A percentile compares a stretch with the other conserved stretches of the same genome.
phyloP scores from a whole-genome alignment of 306 rosid species.

The Acacia confusa region DNA sequence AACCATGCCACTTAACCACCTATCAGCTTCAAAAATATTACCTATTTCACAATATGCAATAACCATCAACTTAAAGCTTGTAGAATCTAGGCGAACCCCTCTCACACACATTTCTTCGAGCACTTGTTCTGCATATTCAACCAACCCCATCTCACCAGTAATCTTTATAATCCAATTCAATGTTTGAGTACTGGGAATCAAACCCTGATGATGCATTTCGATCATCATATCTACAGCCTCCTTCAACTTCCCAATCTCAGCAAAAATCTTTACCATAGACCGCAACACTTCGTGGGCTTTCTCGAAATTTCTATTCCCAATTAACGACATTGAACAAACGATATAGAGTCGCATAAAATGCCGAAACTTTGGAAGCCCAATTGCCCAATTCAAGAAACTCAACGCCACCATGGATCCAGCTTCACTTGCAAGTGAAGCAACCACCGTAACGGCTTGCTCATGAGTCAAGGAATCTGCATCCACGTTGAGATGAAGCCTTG shows the following conservation, averaged over 20 bases:
- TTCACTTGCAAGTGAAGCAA: slow-evolving; percentile 69
- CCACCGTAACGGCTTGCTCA: slow-evolving; percentile 64
- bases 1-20: slow-evolving; percentile 71
- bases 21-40: slow-evolving; percentile 65
- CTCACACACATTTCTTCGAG: slow-evolving; percentile 81
- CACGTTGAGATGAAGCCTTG: slow-evolving; percentile 52
- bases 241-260: slow-evolving; percentile 72
- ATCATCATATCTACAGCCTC: slow-evolving; percentile 77
- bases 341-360: slow-evolving; percentile 71
- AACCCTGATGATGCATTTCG: slow-evolving; percentile 80
- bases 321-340: slow-evolving; percentile 56
- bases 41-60: slow-evolving; percentile 61
- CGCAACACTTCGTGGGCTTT: slow-evolving; percentile 70
- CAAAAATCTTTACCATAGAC: slow-evolving; percentile 62
- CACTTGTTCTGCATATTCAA: slow-evolving; percentile 71
- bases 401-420: slow-evolving; percentile 78
- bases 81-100: slow-evolving; percentile 65
- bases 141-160: slow-evolving; percentile 45
- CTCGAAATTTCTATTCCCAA: slow-evolving; percentile 58
- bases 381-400: slow-evolving; percentile 78
- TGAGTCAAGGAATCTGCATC: slow-evolving; percentile 53
- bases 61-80: slow-evolving; percentile 69
- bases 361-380: slow-evolving; percentile 58
- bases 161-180: slow-evolving; percentile 54
- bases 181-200: slow-evolving; percentile 45